Conservation (phyloP, 2,329 filamentous ascomycete genomes). For the Exophiala aquamarina region DNA sequence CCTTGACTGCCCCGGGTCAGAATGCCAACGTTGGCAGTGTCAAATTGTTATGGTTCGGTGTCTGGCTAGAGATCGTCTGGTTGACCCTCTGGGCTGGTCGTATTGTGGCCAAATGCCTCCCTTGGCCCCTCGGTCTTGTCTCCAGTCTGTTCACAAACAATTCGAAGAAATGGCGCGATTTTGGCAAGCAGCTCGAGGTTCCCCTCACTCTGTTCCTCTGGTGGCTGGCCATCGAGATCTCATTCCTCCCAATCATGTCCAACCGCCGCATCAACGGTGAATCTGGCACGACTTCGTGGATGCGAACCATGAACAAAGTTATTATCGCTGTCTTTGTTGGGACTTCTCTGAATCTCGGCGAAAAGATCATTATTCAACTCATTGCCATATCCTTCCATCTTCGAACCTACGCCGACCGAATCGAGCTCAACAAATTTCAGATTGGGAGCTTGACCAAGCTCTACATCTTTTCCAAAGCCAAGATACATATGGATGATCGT, state of each 20-base stretch:
- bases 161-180: constrained; percentile 88
- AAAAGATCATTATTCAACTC: constrained; percentile 93
- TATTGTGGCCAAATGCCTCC: constrained; percentile 64
- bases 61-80: constrained; percentile 95
- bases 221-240: constrained; percentile 83
- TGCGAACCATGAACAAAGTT: constrained; percentile 77
- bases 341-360: constrained; percentile 75
- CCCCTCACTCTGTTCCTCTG: constrained; percentile 87
- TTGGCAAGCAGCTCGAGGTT: constrained; percentile 81
- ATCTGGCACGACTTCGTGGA: constrained; percentile 63
- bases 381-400: constrained; percentile 92
- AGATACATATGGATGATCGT: constrained; percentile 69
- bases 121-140: constrained; percentile 60
- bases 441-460: constrained; percentile 68
- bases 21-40: constrained; percentile 71
- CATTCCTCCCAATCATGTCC: constrained; percentile 79
- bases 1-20: constrained; percentile 52
- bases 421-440: constrained; percentile 89
- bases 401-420: constrained; percentile 85
- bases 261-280: constrained; percentile 60
- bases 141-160: constrained; percentile 81
- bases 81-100: constrained; percentile 79
- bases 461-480: constrained; percentile 64
- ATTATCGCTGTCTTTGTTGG: constrained; percentile 82
- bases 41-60: constrained; percentile 81